Evolutionary conservation across 192 early-diverging fungal genomes (phyloP).

Genomic region (Linnemannia exigua): DNA sequence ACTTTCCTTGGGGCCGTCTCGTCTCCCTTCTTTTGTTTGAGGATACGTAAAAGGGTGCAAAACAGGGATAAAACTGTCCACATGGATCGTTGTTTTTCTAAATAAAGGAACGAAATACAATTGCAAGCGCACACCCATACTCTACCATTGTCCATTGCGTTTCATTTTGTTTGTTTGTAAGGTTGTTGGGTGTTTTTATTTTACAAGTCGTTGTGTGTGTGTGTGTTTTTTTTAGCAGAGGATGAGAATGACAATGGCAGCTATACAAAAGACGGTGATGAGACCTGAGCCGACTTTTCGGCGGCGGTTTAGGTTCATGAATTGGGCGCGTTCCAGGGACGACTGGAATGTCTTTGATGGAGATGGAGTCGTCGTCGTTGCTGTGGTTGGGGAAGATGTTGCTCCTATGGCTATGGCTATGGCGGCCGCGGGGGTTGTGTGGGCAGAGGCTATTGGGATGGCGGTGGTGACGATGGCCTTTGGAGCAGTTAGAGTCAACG

Average conservation of each 20-base stretch:
- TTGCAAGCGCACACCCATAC: no score
- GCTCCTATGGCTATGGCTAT: not conserved
- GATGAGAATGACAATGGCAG: slow-evolving; percentile 43
- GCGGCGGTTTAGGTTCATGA: slow-evolving; percentile 10
- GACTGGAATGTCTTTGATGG: not conserved
- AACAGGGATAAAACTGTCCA: not conserved
- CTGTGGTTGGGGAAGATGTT: not conserved
- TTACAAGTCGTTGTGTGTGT: not conserved
- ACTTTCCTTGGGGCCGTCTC: not conserved
- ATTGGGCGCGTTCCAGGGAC: not conserved
- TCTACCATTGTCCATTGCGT: not conserved
- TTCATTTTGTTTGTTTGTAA: not conserved
- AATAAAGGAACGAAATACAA: not conserved
- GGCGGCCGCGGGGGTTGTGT: not conserved
- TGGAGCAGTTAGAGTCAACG: no score
- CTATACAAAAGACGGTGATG: slow-evolving; percentile 46
- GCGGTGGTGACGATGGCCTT: no score
- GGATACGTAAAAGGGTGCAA: not conserved
- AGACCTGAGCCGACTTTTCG: slow-evolving; percentile 39
- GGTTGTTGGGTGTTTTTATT: not conserved
- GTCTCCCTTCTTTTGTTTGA: not conserved
- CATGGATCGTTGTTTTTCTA: not conserved
- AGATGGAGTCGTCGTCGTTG: not conserved
- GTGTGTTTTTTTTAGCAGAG: slow-evolving; percentile 19
- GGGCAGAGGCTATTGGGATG: no score